phyloP scores from a whole-genome alignment of 345 rosid species.

The Camelina neglecta region DNA sequence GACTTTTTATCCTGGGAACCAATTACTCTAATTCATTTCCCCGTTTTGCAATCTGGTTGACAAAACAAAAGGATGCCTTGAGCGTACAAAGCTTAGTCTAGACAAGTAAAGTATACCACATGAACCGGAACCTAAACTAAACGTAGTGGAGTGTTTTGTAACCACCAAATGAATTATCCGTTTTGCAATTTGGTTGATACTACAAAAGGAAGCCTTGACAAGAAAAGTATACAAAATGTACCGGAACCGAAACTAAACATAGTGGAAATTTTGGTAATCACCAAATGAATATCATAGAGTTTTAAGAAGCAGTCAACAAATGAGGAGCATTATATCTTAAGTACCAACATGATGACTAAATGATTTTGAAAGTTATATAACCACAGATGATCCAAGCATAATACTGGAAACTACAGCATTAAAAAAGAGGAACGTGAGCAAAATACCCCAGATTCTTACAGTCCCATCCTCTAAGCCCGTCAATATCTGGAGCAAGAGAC shows the following conservation, averaged over 20 bases:
- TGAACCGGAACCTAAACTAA: too few species aligned
- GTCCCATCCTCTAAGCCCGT: constrained; percentile 99
- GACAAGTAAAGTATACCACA: neutral
- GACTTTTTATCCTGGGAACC: constrained; percentile 58
- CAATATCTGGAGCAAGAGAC: constrained; percentile 61
- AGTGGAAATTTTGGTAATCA: too few species aligned
- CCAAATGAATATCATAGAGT: too few species aligned
- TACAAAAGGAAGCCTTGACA: too few species aligned
- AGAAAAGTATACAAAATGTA: too few species aligned
- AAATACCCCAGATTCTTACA: constrained; percentile 91
- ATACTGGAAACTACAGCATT: neutral
- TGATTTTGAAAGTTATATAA: neutral
- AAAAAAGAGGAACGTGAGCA: neutral
- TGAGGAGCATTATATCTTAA: constrained; percentile 11
- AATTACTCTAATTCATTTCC: constrained; percentile 72
- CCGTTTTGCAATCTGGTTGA: constrained; percentile 85
- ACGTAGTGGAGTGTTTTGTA: too few species aligned
- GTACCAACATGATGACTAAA: constrained; percentile 24
- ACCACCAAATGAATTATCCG: neutral
- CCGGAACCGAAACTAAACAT: too few species aligned
- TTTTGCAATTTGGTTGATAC: too few species aligned
- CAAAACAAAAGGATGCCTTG: constrained; percentile 25
- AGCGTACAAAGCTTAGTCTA: constrained; percentile 15
- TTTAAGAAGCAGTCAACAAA: neutral
- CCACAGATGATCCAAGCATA: constrained; percentile 14